Conservation (phyloP, 768 basidiomycete genomes). For the Pisolithus orientalis region DNA sequence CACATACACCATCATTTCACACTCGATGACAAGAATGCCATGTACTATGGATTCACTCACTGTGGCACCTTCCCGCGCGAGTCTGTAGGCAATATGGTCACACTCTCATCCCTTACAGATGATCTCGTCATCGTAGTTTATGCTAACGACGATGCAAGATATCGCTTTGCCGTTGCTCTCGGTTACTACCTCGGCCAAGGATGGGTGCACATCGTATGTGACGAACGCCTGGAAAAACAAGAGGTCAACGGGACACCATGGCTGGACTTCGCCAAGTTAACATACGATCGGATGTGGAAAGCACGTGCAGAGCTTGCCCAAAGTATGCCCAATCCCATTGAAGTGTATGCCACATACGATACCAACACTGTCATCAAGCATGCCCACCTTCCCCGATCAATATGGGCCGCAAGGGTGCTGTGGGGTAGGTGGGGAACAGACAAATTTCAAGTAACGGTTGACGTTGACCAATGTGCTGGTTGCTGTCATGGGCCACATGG, state of each 20-base stretch:
- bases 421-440: neutral
- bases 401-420: neutral
- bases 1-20: neutral
- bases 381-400: no score
- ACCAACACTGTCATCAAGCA: no score
- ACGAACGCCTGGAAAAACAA: neutral
- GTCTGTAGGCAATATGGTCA: neutral
- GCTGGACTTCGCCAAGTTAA: neutral
- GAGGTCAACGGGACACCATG: neutral
- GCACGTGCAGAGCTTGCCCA: neutral
- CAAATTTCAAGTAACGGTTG: neutral
- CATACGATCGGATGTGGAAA: neutral
- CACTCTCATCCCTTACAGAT: neutral
- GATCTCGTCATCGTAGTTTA: neutral
- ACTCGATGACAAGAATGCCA: neutral
- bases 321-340: neutral
- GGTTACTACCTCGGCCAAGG: neutral
- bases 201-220: neutral
- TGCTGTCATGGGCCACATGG: neutral
- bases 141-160: neutral
- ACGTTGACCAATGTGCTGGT: neutral
- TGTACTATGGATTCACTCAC: no score
- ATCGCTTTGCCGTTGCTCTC: neutral
- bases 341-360: neutral
- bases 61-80: neutral